Evolutionary conservation across 306 rosid species (phyloP).

Genomic region (Sesbania bispinosa): DNA sequence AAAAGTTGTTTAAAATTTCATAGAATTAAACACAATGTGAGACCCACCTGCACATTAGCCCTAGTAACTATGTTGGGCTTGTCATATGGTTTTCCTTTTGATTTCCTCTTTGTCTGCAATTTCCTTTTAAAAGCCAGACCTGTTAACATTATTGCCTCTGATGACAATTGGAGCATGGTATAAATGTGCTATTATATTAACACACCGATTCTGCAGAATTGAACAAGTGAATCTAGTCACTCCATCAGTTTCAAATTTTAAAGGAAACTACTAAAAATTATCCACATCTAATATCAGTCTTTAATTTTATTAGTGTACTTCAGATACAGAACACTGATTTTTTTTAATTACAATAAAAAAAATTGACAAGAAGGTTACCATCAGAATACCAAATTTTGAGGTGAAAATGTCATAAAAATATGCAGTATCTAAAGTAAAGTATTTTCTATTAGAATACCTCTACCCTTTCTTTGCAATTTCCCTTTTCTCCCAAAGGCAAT

Average conservation of each 20-base stretch:
- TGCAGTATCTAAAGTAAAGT: background rate
- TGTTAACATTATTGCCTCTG: slow-evolving; percentile 95
- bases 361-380: background rate
- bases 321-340: background rate
- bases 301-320: background rate
- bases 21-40: background rate
- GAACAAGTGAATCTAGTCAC: background rate
- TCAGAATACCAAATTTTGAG: background rate
- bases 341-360: background rate
- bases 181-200: slow-evolving; percentile 83
- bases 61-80: slow-evolving; percentile 94
- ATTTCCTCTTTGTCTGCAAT: slow-evolving; percentile 78
- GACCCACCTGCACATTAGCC: slow-evolving; percentile 81
- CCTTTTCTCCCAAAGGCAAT: background rate
- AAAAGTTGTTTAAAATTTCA: background rate
- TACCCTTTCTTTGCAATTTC: background rate
- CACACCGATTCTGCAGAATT: slow-evolving; percentile 77
- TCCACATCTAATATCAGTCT: background rate
- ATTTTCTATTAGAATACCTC: background rate
- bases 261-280: background rate
- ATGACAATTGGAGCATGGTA: slow-evolving; percentile 79
- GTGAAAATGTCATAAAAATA: background rate
- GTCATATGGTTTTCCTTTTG: slow-evolving; percentile 66
- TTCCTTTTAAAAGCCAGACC: slow-evolving; percentile 88
- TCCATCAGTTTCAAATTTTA: background rate